Evolutionary conservation across 2,329 filamentous ascomycete species (phyloP).

Genomic region (Penicillium janthinellum): DNA sequence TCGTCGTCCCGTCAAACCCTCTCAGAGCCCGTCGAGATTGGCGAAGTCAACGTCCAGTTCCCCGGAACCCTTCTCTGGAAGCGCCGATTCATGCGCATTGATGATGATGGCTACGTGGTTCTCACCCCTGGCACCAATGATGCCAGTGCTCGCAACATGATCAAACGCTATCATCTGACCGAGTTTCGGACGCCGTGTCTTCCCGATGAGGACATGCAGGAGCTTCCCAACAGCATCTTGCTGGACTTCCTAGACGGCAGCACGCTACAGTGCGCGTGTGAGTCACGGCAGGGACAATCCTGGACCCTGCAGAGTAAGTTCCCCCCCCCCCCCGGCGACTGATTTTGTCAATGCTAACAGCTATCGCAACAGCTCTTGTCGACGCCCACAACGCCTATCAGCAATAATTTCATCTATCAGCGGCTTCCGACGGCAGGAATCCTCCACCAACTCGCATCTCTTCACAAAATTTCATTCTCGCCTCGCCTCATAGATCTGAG

Average conservation of each 20-base stretch:
- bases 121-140: slow-evolving; percentile 70
- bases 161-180: slow-evolving; percentile 80
- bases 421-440: slow-evolving; percentile 8
- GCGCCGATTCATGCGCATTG: slow-evolving; percentile 82
- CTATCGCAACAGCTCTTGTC: slow-evolving; percentile 41
- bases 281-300: slow-evolving; percentile 57
- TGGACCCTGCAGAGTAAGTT: slow-evolving; percentile 54
- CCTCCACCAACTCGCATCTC: slow-evolving; percentile 2
- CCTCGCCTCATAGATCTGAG: slow-evolving; percentile 7
- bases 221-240: slow-evolving; percentile 82
- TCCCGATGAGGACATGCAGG: slow-evolving; percentile 88
- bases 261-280: slow-evolving; percentile 64
- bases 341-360: slow-evolving; percentile 7
- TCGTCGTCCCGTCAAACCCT: slow-evolving; percentile 37
- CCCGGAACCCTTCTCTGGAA: slow-evolving; percentile 97
- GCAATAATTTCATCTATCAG: slow-evolving; percentile 17
- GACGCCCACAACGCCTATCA: slow-evolving; percentile 44
- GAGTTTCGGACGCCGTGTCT: slow-evolving; percentile 79
- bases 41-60: slow-evolving; percentile 95
- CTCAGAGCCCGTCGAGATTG: slow-evolving; percentile 68
- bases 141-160: slow-evolving; percentile 59
- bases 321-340: too few species aligned
- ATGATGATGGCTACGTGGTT: slow-evolving; percentile 79
- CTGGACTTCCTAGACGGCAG: slow-evolving; percentile 64
- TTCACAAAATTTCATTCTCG: not conserved